Conservation (phyloP, 208 protist species). For the Trypanosoma caninum region DNA sequence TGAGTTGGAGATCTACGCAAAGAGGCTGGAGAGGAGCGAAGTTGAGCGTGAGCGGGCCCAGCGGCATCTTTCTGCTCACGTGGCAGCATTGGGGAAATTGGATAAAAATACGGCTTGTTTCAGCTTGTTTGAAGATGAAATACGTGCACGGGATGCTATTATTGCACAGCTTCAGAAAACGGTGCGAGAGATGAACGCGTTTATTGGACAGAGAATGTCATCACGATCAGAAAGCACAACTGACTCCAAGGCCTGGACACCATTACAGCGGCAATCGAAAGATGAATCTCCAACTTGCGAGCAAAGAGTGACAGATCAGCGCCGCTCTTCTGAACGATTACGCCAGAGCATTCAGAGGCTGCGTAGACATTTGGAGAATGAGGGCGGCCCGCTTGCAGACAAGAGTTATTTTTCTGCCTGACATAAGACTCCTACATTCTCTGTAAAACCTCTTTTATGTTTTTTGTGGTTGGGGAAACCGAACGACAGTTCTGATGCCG, state of each 20-base stretch:
- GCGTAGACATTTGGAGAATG: not conserved
- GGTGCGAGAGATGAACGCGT: constrained; percentile 5
- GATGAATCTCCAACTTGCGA: not conserved
- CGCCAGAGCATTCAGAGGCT: constrained; percentile 2
- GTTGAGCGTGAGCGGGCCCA: not conserved
- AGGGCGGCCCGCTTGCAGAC: not conserved
- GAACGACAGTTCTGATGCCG: not conserved
- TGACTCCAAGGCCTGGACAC: not conserved
- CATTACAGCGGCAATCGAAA: not conserved
- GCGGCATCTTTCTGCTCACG: constrained; percentile 8
- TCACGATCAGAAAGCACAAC: not conserved
- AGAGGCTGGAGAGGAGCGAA: constrained; percentile 10
- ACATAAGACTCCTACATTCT: not conserved
- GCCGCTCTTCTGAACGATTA: constrained; percentile 1
- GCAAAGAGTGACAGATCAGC: not conserved
- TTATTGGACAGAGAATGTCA: not conserved
- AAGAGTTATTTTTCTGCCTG: not conserved
- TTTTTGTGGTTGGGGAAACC: not conserved
- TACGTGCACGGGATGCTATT: constrained; percentile 7
- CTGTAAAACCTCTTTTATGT: not conserved
- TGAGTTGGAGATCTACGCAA: constrained; percentile 6
- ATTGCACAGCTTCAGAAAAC: constrained; percentile 5
- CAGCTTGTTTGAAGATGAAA: constrained; percentile 6
- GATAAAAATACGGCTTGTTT: not conserved
- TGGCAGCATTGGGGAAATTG: constrained; percentile 2